These are phyloP conservation scores for Tuber melanosporum DNA, from an alignment of 495 filamentous ascomycete species.

Conservation along the genomic window DNA sequence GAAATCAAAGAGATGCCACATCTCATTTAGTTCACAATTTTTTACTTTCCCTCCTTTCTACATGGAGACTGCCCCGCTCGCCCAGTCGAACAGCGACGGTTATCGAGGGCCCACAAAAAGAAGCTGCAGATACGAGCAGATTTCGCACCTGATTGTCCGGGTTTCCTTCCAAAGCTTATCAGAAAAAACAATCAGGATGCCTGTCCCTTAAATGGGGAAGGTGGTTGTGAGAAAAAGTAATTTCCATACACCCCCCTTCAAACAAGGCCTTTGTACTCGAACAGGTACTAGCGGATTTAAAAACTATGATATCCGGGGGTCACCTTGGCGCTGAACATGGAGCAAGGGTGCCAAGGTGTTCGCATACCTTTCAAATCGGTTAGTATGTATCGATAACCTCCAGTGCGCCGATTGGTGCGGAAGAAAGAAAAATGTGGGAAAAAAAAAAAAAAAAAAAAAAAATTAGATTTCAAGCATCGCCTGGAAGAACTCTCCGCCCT, in stretches of 20 bases:
- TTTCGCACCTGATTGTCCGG: background rate
- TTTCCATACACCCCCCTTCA: background rate
- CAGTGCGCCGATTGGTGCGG: background rate
- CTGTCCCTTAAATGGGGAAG: background rate
- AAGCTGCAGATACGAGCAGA: background rate
- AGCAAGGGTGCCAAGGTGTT: too few relatives aligned
- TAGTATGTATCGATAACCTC: background rate
- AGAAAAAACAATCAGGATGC: background rate
- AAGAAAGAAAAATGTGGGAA: background rate
- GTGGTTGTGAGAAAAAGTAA: background rate
- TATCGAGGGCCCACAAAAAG: background rate
- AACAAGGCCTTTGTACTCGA: background rate
- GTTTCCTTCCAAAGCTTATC: background rate
- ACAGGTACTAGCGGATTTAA: too few relatives aligned
- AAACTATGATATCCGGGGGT: too few relatives aligned
- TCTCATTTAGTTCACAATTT: background rate
- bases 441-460: background rate
- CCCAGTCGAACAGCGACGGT: background rate
- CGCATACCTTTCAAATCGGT: too few relatives aligned
- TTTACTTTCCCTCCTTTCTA: background rate
- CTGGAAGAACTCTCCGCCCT: background rate
- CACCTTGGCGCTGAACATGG: too few relatives aligned
- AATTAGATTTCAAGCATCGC: background rate
- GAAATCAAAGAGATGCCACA: background rate
- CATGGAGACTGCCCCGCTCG: background rate